Base-by-base conservation (phyloP, 169 alveolate genomes). In the Pseudocohnilembus persalinus region DNA sequence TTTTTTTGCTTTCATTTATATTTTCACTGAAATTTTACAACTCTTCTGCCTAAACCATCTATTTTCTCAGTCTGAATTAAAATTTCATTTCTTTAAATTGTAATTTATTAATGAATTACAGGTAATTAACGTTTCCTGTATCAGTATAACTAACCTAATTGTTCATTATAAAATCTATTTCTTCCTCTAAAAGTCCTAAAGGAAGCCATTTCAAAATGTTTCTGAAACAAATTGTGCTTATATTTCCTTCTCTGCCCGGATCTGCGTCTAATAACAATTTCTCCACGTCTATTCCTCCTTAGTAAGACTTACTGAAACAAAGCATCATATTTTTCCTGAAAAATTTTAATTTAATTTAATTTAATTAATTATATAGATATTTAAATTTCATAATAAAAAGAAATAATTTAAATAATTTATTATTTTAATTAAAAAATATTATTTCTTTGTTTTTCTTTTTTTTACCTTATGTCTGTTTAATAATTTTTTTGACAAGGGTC, bases 151-250 rank as follows among this genome's bases (percentile, higher is more conserved):
- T 80, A 0, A 89, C 31, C 33, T 85, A 86, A 32, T 81, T 84
- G 31, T 89, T 81, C 84, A 89, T 84, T n/a, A 89, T 84, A 29
- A 80, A 85, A 26, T 89, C 89, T 26, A 89, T n/a, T 78, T 89
- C 93, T 1, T 74, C 75, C 0, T 31, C 29, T 0, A 72, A 31
- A 31, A 89, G 79, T 28, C 93, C 93, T 20, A 89, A 32, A 25
- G 93, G 93, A 34, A 88, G 35, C 75, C 81, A 49, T 77, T 80
- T 82, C 0, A 88, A 29, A 4, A 88, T 79, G 28, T 88, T 74
- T 82, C 83, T 76, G 49, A 88, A 88, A 74, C 85, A 49, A 27
- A 33, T 1, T 74, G 68, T 24, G 78, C 80, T 63, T 31, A 83
- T 31, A 49, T 80, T 68, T 82, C 92, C 75, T 84, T 83, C 84